A percentile compares a stretch with the other conserved stretches of the same genome.
These are phyloP conservation scores for Eutrema salsugineum DNA, from an alignment of 441 rosid species.

Conservation along the genomic window DNA sequence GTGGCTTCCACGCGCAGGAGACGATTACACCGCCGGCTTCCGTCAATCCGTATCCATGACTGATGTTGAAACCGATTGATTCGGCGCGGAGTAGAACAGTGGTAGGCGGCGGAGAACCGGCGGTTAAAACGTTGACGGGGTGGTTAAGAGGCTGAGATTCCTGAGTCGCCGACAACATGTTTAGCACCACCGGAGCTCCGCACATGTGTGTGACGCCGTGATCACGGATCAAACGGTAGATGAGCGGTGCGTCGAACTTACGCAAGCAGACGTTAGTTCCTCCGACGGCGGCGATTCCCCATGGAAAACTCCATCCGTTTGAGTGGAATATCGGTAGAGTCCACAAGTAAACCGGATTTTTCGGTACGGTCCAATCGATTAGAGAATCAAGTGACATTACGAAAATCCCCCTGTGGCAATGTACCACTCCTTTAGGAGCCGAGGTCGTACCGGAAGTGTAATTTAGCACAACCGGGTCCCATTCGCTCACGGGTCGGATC, in stretches of 20 bases:
- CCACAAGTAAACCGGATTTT: conserved; percentile 73
- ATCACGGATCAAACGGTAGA: conserved; percentile 40
- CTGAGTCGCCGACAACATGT: conserved; percentile 54
- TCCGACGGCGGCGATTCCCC: conserved; percentile 84
- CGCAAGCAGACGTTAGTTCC: conserved; percentile 71
- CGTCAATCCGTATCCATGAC: conserved; percentile 75
- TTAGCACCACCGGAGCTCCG: conserved; percentile 80
- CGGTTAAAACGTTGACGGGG: conserved; percentile 58
- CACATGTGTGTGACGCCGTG: conserved; percentile 85
- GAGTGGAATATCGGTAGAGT: conserved; percentile 80
- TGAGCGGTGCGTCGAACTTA: conserved; percentile 44
- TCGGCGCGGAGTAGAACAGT: conserved; percentile 58
- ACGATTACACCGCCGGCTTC: conserved; percentile 57
- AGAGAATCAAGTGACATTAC: conserved; percentile 40
- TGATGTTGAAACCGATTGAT: conserved; percentile 62
- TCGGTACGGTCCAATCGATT: conserved; percentile 64
- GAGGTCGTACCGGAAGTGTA: conserved; percentile 87
- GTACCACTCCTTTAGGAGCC: conserved; percentile 80
- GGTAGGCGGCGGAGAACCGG: conserved; percentile 88
- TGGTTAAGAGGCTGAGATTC: conserved; percentile 29
- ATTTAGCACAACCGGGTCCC: conserved; percentile 50
- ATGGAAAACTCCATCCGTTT: conserved; percentile 77
- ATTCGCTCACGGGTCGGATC: conserved; percentile 52
- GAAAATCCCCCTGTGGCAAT: conserved; percentile 61
- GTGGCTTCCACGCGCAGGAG: conserved; percentile 72